Evolutionary conservation across 306 rosid species (phyloP), one percentile per base, ranked within the genome.

Genomic region (Vigna mungo): DNA sequence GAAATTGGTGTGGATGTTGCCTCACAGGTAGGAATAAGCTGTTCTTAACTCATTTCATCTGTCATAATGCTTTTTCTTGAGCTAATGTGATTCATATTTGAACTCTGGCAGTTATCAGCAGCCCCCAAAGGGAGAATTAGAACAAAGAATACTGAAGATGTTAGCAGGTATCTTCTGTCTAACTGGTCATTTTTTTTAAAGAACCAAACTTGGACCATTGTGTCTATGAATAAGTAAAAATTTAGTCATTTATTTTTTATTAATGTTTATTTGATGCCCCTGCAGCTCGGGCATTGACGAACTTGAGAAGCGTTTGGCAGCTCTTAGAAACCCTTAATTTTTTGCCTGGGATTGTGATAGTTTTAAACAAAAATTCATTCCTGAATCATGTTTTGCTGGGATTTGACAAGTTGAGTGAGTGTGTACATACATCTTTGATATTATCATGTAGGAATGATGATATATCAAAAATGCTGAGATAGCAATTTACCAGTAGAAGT

Each of bases 1-100:
- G 99, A 95, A 90, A 95, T 96, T 21, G 99, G 99, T 17, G 93
- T 96, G 16, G 98, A 93, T 78, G 85, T 96, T 56, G 98, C 92
- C 81, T 89, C 99, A 46, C 99, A 96, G 99, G 98, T 96, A 78
- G 23, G 85, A 82, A 66, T 76, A 44, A 23, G 53, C 66, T 74
- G 37, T 53, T 53, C 21, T 13, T 66, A 79, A 66, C 51, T 15
- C 17, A 4, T 48, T 23, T 69, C n/a, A 59, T 85, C 46, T 60
- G 56, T 15, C 69, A 59, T 49, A 37, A 44, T 60, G 44, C 61
- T 48, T 80, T 75, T 68, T 70, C 37, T 76, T 53, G 80, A 85
- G 43, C 90, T 92, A 80, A 87, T 66, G 71, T 65, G 20, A 43
- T 43, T 71, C 82, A 52, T 79, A 47, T 63, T 78, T 78, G 80